Conservation (phyloP, 805 yeast species). For the Candida piceae region DNA sequence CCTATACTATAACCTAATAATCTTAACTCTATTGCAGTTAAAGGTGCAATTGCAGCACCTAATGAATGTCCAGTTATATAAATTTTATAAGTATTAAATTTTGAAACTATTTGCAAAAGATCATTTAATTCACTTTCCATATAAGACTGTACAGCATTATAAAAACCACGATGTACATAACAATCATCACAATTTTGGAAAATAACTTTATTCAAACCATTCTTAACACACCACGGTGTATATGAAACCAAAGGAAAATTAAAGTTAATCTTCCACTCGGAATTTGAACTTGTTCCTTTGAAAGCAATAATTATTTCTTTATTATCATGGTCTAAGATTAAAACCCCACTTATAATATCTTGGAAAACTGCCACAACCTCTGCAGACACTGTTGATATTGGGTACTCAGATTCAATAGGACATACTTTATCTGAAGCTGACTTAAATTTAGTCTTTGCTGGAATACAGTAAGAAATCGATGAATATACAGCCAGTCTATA, state of each 20-base stretch:
- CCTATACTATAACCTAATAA: conserved; percentile 49
- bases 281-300: conserved; percentile 57
- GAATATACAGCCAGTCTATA: conserved; percentile 28
- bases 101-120: conserved; percentile 30
- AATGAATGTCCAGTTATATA: conserved; percentile 54
- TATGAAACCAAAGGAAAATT: conserved; percentile 42
- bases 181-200: conserved; percentile 42
- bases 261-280: conserved; percentile 62
- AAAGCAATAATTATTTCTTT: conserved; percentile 45
- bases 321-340: conserved; percentile 42
- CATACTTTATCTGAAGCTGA: conserved; percentile 31
- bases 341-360: conserved; percentile 49
- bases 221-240: conserved; percentile 32
- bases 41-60: conserved; percentile 57
- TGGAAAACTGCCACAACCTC: conserved; percentile 15
- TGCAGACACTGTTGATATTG: neutral
- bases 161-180: conserved; percentile 62
- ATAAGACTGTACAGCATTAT: conserved; percentile 39
- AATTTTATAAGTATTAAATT: conserved; percentile 44
- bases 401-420: conserved; percentile 13
- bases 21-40: conserved; percentile 59
- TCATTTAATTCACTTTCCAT: conserved; percentile 33
- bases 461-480: conserved; percentile 33
- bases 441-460: conserved; percentile 13
- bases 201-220: conserved; percentile 16